Percentiles rank a stretch among this genome's conserved stretches.
phyloP scores from a whole-genome alignment of 352 stramenopile species.

The Globisporangium nagaii region DNA sequence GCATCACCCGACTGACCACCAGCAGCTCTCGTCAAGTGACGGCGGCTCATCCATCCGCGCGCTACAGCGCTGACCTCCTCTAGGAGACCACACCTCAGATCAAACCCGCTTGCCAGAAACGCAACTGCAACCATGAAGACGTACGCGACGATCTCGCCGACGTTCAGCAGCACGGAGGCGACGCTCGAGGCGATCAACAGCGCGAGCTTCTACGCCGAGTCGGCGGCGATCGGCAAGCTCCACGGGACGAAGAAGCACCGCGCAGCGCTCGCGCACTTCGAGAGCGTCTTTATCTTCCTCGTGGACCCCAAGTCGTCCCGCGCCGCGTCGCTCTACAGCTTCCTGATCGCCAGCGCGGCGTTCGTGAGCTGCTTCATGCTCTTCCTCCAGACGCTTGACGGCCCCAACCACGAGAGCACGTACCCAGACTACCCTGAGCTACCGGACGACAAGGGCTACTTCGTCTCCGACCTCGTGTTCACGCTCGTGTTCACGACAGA shows the following conservation, averaged over 20 bases:
- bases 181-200: slow-evolving; percentile 49
- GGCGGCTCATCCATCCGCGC: too few relatives aligned
- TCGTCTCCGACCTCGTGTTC: slow-evolving; percentile 62
- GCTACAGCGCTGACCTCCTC: background rate
- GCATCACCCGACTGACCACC: too few relatives aligned
- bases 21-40: too few relatives aligned
- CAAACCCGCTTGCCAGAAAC: too few relatives aligned
- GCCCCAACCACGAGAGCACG: slow-evolving; percentile 59
- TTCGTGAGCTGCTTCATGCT: slow-evolving; percentile 72
- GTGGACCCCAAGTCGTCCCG: slow-evolving; percentile 65
- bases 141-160: slow-evolving; percentile 56
- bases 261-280: slow-evolving; percentile 49
- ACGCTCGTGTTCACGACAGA: slow-evolving; percentile 68
- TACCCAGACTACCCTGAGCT: slow-evolving; percentile 59
- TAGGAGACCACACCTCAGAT: background rate
- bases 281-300: slow-evolving; percentile 66
- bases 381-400: slow-evolving; percentile 71
- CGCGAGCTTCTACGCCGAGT: slow-evolving; percentile 46
- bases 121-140: background rate
- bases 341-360: slow-evolving; percentile 60
- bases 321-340: slow-evolving; percentile 60
- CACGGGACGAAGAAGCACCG: slow-evolving; percentile 14
- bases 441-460: slow-evolving; percentile 41
- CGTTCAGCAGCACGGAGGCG: slow-evolving; percentile 47
- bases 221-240: slow-evolving; percentile 23